Conservation (phyloP, 148 eudicot species). For the Drosera capensis region DNA sequence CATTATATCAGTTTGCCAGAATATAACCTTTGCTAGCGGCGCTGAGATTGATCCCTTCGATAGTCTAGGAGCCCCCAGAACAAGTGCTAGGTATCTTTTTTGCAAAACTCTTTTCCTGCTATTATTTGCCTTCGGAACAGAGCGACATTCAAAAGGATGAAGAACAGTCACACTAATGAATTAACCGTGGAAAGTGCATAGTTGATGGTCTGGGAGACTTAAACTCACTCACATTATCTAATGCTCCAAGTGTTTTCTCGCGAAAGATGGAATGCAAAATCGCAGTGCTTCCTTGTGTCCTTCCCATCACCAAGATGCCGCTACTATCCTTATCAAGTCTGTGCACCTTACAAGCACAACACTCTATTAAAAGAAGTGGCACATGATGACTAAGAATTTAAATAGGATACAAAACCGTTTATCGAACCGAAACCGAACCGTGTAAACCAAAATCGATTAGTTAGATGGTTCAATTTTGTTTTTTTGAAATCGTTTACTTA, state of each 20-base stretch:
- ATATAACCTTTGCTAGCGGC: constrained; percentile 60
- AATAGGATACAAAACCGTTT: too few relatives aligned
- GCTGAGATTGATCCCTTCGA: constrained; percentile 47
- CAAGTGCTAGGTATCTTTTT: constrained; percentile 91
- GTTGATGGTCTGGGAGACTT: background rate
- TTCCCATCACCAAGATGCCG: constrained; percentile 94
- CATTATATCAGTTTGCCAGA: background rate
- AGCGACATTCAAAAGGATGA: background rate
- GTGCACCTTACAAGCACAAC: constrained; percentile 48
- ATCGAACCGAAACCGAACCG: too few relatives aligned
- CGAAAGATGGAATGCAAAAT: constrained; percentile 86
- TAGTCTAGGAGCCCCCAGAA: constrained; percentile 68
- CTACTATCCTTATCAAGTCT: constrained; percentile 97
- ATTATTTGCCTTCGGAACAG: constrained; percentile 24
- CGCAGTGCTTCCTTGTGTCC: constrained; percentile 68
- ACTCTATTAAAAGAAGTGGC: background rate
- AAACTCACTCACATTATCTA: constrained; percentile 41
- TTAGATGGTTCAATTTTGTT: too few relatives aligned
- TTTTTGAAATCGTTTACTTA: too few relatives aligned
- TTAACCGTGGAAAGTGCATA: background rate
- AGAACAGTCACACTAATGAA: background rate
- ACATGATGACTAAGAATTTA: too few relatives aligned
- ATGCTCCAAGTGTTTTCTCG: constrained; percentile 66
- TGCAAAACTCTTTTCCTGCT: constrained; percentile 35
- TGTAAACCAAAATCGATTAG: too few relatives aligned